These are phyloP conservation scores for Apophysomyces sp. DNA, from an alignment of 371 early-diverging fungal species.

Conservation along the genomic window DNA sequence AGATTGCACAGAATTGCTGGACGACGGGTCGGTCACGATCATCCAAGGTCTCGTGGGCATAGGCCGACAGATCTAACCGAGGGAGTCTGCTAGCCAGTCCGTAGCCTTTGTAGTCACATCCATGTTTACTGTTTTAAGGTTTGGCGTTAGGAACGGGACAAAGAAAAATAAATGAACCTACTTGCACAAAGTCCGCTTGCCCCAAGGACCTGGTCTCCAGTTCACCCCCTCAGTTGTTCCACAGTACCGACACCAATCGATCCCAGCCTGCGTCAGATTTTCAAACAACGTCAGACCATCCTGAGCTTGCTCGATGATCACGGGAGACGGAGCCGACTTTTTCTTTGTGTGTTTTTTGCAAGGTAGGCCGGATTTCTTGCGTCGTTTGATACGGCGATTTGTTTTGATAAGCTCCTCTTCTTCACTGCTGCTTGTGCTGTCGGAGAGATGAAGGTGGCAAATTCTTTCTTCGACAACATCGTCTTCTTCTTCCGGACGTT, in stretches of 20 bases:
- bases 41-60: conserved; percentile 62
- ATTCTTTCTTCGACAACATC: neutral
- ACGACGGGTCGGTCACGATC: conserved; percentile 76
- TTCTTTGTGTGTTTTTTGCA: neutral
- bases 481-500: neutral
- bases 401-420: neutral
- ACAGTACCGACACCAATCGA: conserved; percentile 78
- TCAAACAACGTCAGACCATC: conserved; percentile 42
- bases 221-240: conserved; percentile 72
- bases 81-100: conserved; percentile 82
- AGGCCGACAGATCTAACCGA: conserved; percentile 72
- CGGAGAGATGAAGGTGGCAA: neutral
- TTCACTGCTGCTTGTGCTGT: neutral
- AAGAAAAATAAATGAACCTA: conserved; percentile 17
- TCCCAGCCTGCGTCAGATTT: conserved; percentile 27
- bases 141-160: neutral
- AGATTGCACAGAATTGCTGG: conserved; percentile 55
- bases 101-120: conserved; percentile 88
- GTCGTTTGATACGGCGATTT: neutral
- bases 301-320: neutral
- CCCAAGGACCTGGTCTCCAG: conserved; percentile 80
- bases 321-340: neutral
- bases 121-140: conserved; percentile 62
- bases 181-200: conserved; percentile 76
- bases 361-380: neutral